Conservation (phyloP, 139 green algal species). For the Volvox africanus region DNA sequence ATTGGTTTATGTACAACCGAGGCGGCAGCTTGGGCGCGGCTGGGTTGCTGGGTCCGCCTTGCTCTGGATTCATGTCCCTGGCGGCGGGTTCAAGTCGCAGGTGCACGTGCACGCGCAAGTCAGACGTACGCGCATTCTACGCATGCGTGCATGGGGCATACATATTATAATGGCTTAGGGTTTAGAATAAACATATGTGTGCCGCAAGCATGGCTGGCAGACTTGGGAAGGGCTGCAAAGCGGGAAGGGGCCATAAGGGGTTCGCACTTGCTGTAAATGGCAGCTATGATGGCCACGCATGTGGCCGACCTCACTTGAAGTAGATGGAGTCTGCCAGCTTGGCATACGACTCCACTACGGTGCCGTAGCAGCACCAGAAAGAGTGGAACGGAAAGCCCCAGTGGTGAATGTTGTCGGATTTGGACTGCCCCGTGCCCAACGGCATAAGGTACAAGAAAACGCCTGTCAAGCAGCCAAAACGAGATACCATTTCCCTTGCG, state of each 20-base stretch:
- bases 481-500: too few species aligned
- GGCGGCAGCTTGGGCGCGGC: constrained; percentile 15
- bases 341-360: constrained; percentile 70
- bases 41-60: not conserved
- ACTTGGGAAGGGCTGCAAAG: too few species aligned
- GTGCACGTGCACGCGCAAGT: too few species aligned
- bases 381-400: constrained; percentile 67
- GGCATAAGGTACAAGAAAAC: constrained; percentile 68
- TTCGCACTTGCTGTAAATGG: too few species aligned
- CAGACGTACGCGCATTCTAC: too few species aligned
- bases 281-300: too few species aligned
- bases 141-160: too few species aligned
- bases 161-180: too few species aligned
- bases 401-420: constrained; percentile 54
- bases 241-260: too few species aligned
- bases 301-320: constrained; percentile 60
- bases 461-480: constrained; percentile 15
- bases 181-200: too few species aligned
- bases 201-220: too few species aligned
- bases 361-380: constrained; percentile 86
- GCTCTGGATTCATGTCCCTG: constrained; percentile 29
- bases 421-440: constrained; percentile 61
- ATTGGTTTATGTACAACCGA: constrained; percentile 59
- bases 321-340: constrained; percentile 82
- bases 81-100: not conserved